These are phyloP conservation scores for Wickerhamomyces bisporus DNA, from an alignment of 805 yeast species.

Conservation along the genomic window DNA sequence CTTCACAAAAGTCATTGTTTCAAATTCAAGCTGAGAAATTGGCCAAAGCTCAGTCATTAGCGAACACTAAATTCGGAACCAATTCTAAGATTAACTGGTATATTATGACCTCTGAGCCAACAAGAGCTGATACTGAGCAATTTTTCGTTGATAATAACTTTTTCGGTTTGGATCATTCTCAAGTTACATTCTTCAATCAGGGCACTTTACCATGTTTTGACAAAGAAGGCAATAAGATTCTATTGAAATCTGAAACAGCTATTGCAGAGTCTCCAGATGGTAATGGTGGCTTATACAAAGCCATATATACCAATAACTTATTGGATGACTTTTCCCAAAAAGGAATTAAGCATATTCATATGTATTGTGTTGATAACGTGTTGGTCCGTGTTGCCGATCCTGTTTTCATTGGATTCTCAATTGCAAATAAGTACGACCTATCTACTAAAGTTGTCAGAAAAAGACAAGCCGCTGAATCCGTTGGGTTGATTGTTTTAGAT, in stretches of 20 bases:
- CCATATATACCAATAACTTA: slow-evolving; percentile 58
- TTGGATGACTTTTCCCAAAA: slow-evolving; percentile 60
- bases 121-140: slow-evolving; percentile 65
- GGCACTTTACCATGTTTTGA: slow-evolving; percentile 91
- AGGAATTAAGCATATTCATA: slow-evolving; percentile 85
- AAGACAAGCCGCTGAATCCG: slow-evolving; percentile 80
- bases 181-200: slow-evolving; percentile 83
- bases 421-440: slow-evolving; percentile 56
- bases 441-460: slow-evolving; percentile 96
- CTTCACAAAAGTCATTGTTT: slow-evolving; percentile 78
- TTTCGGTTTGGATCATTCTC: slow-evolving; percentile 62
- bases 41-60: slow-evolving; percentile 52
- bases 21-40: slow-evolving; percentile 92
- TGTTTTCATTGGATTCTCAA: slow-evolving; percentile 74
- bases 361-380: slow-evolving; percentile 95
- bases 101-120: slow-evolving; percentile 92
- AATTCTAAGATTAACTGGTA: slow-evolving; percentile 65
- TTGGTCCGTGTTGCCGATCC: slow-evolving; percentile 94
- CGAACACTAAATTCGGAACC: slow-evolving; percentile 29
- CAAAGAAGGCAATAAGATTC: slow-evolving; percentile 60
- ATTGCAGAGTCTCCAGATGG: slow-evolving; percentile 94
- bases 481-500: slow-evolving; percentile 83
- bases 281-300: slow-evolving; percentile 93
- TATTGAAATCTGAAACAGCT: slow-evolving; percentile 48
- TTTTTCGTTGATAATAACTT: slow-evolving; percentile 57